These are phyloP conservation scores for Phallus indusiatus DNA, from an alignment of 768 basidiomycete species.

Conservation along the genomic window DNA sequence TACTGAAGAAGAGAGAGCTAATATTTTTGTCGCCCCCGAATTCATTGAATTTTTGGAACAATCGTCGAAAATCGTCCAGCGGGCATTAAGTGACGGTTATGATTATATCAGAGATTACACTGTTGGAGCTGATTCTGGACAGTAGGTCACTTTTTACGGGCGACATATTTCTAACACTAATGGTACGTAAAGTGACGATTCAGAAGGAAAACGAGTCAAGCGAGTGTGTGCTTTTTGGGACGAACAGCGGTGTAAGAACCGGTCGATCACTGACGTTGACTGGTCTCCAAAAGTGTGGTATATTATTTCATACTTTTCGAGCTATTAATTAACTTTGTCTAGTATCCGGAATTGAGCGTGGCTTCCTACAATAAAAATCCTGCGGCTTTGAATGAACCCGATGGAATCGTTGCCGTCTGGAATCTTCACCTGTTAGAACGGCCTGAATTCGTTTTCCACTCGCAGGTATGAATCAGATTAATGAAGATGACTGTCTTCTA, in stretches of 20 bases:
- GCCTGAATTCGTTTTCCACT: conserved; percentile 97
- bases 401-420: conserved; percentile 96
- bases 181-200: conserved; percentile 57
- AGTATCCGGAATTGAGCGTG: conserved; percentile 94
- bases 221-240: conserved; percentile 92
- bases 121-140: conserved; percentile 74
- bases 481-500: conserved; percentile 1
- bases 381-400: conserved; percentile 87
- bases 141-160: conserved; percentile 38
- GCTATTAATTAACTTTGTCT: not conserved
- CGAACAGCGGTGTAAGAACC: conserved; percentile 82
- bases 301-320: not conserved
- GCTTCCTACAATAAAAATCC: conserved; percentile 98
- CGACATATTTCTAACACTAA: not conserved
- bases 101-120: conserved; percentile 97
- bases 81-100: conserved; percentile 90
- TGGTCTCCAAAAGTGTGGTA: conserved; percentile 91
- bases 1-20: conserved; percentile 74
- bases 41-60: conserved; percentile 92
- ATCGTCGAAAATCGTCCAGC: conserved; percentile 89
- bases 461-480: conserved; percentile 56
- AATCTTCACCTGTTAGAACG: conserved; percentile 91
- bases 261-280: conserved; percentile 92
- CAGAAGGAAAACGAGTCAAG: conserved; percentile 83
- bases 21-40: conserved; percentile 79